Percentiles rank a stretch among this genome's conserved stretches.
Evolutionary conservation across 2,329 filamentous ascomycete genomes (phyloP).

Genomic region (Beauveria bassiana): DNA sequence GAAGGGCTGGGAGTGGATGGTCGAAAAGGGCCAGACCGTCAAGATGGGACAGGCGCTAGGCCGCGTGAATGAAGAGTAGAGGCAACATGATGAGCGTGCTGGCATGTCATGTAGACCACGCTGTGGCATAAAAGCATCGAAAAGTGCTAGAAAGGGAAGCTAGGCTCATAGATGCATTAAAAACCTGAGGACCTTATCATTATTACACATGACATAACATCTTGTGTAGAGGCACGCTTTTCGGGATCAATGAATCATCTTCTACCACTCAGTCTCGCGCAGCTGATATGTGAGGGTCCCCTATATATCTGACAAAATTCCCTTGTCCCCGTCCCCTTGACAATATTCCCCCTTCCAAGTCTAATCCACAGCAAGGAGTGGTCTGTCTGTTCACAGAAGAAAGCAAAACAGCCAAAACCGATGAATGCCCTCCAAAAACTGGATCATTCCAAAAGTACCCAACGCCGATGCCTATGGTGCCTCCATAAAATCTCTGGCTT

Average conservation of each 20-base stretch:
- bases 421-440: not conserved
- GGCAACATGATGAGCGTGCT: constrained; percentile 30
- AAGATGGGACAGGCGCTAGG: constrained; percentile 86
- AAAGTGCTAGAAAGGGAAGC: not conserved
- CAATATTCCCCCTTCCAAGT: not conserved
- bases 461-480: constrained; percentile 6
- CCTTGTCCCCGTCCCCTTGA: not conserved
- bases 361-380: not conserved
- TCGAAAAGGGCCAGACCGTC: constrained; percentile 80
- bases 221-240: not conserved
- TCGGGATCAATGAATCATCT: not conserved
- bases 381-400: not conserved
- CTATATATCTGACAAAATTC: not conserved
- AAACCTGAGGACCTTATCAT: not conserved
- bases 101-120: not conserved
- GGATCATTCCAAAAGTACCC: not conserved
- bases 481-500: not conserved
- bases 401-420: not conserved
- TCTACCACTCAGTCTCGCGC: not conserved
- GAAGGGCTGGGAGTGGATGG: constrained; percentile 75
- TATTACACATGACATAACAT: not conserved
- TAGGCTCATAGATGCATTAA: not conserved
- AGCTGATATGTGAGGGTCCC: not conserved
- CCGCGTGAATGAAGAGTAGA: constrained; percentile 51
- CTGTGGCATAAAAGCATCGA: not conserved